A percentile compares a stretch with the other conserved stretches of the same genome.
phyloP scores from a whole-genome alignment of 1,284 basidiomycete genomes.

The Tylopilus orsonianus region DNA sequence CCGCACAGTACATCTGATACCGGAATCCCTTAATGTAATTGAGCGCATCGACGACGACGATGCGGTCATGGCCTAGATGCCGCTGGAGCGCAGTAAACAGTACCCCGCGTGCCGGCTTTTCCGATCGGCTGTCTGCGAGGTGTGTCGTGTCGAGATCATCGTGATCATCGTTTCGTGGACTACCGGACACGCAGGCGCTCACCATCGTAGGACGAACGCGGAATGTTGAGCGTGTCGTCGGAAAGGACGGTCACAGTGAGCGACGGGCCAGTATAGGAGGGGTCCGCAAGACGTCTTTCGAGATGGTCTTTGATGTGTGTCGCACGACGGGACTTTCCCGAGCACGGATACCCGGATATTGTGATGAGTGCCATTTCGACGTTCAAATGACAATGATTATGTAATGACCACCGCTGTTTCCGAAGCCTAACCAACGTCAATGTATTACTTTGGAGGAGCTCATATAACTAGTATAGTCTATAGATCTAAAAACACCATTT shows the following conservation, averaged over 20 bases:
- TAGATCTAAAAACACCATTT: too few relatives aligned
- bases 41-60: constrained; percentile 87
- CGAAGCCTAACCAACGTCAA: too few relatives aligned
- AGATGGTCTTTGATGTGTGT: constrained; percentile 66
- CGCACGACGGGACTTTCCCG: constrained; percentile 82
- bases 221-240: constrained; percentile 72
- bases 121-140: constrained; percentile 68
- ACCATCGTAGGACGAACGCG: constrained; percentile 77
- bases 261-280: constrained; percentile 51
- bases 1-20: constrained; percentile 97
- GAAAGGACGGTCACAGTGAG: constrained; percentile 70
- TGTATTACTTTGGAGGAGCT: too few relatives aligned
- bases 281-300: constrained; percentile 50
- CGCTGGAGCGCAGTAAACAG: constrained; percentile 88
- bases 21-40: constrained; percentile 98
- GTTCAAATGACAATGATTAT: neutral
- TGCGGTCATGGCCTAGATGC: constrained; percentile 66
- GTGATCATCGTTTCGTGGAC: neutral
- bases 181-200: constrained; percentile 24
- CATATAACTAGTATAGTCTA: too few relatives aligned
- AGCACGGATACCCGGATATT: constrained; percentile 86
- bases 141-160: neutral
- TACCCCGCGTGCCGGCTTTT: constrained; percentile 87
- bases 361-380: constrained; percentile 87
- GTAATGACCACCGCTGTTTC: too few relatives aligned